A percentile compares a stretch with the other conserved stretches of the same genome.
These are phyloP conservation scores for Yueomyces sp. DNA, from an alignment of 1,139 yeast species.

Conservation along the genomic window DNA sequence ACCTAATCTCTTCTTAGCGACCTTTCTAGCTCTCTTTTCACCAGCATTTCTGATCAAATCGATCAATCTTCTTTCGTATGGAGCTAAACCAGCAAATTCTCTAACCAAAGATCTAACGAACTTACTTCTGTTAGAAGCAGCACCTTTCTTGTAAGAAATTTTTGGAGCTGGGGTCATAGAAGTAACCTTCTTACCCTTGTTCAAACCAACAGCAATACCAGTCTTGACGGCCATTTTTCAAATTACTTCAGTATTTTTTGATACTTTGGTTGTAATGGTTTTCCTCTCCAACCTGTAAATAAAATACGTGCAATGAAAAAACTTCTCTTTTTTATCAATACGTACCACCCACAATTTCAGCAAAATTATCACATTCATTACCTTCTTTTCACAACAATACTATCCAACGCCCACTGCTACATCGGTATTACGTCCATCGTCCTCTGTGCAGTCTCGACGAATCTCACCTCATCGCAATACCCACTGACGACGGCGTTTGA, in stretches of 20 bases:
- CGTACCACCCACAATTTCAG: background rate
- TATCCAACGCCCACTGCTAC: too few species aligned
- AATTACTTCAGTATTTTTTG: conserved; percentile 5
- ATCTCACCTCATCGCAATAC: too few species aligned
- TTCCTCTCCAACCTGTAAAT: background rate
- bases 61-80: conserved; percentile 99
- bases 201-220: conserved; percentile 87
- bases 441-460: too few species aligned
- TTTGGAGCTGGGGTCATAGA: conserved; percentile 88
- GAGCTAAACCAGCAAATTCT: conserved; percentile 98
- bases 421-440: too few species aligned
- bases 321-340: background rate
- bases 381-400: too few species aligned
- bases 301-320: conserved; percentile 1
- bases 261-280: conserved; percentile 2
- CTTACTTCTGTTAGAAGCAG: conserved; percentile 86
- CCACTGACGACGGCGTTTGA: too few species aligned
- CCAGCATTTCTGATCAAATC: conserved; percentile 99
- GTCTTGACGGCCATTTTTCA: conserved; percentile 22
- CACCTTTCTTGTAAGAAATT: conserved; percentile 95
- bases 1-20: conserved; percentile 99
- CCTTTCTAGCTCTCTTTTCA: conserved; percentile 99
- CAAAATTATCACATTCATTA: too few species aligned
- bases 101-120: conserved; percentile 92
- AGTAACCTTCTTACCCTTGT: conserved; percentile 98